Conservation (phyloP, 208 protist genomes). For the Wallacemonas rigidus region DNA sequence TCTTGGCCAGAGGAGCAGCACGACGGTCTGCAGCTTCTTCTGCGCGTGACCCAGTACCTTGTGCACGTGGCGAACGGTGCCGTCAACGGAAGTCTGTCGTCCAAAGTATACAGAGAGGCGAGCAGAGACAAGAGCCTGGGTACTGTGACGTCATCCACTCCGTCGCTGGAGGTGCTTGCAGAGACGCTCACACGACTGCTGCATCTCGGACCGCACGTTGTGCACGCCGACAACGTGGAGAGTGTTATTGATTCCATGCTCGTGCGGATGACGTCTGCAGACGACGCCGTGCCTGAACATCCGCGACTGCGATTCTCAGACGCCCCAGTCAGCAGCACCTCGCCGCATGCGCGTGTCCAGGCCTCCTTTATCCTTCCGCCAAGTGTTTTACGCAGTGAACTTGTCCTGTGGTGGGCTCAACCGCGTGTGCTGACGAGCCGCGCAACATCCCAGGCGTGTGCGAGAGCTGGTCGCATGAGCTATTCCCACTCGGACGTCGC, state of each 20-base stretch:
- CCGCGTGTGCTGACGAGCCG: background rate
- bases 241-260: background rate
- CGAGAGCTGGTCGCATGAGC: no score
- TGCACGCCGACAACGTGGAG: background rate
- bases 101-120: no score
- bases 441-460: no score
- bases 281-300: background rate
- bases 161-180: background rate
- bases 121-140: no score
- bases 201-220: background rate
- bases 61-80: background rate
- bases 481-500: no score
- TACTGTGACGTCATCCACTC: background rate
- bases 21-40: conserved; percentile 9
- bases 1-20: background rate
- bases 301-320: conserved; percentile 11
- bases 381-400: conserved; percentile 8
- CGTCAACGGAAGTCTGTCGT: background rate
- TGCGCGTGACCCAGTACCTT: background rate
- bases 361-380: conserved; percentile 1
- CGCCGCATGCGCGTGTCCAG: conserved; percentile 1
- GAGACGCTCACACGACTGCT: background rate
- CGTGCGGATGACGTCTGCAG: background rate
- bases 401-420: conserved; percentile 8
- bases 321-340: background rate